phyloP scores from a whole-genome alignment of 176 grass and related monocot genomes.

The Phyllostachys edulis region DNA sequence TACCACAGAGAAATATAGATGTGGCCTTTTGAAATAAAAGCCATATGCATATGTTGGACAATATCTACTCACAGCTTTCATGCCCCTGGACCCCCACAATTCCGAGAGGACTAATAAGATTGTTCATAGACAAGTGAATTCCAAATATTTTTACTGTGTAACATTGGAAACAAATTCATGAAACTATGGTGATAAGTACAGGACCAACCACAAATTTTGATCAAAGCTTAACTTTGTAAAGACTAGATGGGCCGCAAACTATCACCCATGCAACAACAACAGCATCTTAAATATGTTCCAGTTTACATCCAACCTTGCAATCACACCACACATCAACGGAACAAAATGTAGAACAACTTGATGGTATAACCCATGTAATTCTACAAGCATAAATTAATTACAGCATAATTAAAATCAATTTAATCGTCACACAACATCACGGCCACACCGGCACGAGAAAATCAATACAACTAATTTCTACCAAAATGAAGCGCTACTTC shows the following conservation, averaged over 20 bases:
- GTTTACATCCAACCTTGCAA: background rate
- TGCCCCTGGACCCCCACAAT: background rate
- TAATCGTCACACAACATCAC: too few species aligned
- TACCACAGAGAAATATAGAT: background rate
- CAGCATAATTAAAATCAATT: background rate
- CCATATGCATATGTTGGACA: background rate
- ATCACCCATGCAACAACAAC: background rate
- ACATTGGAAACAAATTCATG: background rate
- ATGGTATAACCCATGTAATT: background rate
- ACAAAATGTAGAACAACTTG: background rate
- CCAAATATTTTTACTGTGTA: background rate
- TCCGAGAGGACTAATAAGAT: background rate
- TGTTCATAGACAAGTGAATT: background rate
- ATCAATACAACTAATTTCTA: conserved; percentile 1
- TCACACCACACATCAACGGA: background rate
- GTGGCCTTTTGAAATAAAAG: background rate
- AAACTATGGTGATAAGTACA: background rate
- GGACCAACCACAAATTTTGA: background rate
- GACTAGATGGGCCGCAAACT: background rate
- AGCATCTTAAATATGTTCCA: background rate
- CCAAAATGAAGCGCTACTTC: background rate
- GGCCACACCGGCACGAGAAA: background rate
- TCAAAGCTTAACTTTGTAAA: background rate
- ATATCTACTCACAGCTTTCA: background rate
- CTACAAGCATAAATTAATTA: background rate